A percentile compares a stretch with the other conserved stretches of the same genome.
Conservation (phyloP, 768 basidiomycete species). For the Omphalotus guepiniiformis region DNA sequence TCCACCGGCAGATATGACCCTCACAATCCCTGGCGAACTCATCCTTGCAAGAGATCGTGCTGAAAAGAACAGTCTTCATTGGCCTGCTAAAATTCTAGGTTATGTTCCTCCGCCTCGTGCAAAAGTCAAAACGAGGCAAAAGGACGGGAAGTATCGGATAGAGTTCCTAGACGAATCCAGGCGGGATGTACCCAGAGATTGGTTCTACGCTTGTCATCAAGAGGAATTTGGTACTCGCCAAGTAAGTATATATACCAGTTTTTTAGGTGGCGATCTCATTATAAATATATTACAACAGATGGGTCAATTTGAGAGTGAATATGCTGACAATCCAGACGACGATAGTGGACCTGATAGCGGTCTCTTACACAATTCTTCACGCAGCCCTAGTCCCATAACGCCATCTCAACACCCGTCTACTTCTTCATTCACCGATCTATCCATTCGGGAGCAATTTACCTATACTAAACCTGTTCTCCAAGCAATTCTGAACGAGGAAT, state of each 20-base stretch:
- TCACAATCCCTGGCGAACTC: constrained; percentile 65
- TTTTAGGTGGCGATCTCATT: neutral
- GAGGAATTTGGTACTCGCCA: constrained; percentile 60
- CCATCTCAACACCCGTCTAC: constrained; percentile 40
- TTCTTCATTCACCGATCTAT: constrained; percentile 41
- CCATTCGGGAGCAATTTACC: constrained; percentile 54
- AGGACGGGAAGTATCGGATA: constrained; percentile 44
- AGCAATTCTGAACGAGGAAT: constrained; percentile 54
- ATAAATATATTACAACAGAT: constrained; percentile 30
- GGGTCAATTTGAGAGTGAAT: constrained; percentile 49
- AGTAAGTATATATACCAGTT: constrained; percentile 26
- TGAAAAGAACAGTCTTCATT: constrained; percentile 38
- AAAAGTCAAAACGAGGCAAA: constrained; percentile 25
- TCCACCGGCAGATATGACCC: constrained; percentile 41
- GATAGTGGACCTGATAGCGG: constrained; percentile 15
- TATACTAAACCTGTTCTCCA: constrained; percentile 62
- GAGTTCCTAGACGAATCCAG: constrained; percentile 54
- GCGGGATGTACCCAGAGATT: constrained; percentile 38
- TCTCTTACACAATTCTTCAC: constrained; percentile 6
- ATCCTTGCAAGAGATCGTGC: constrained; percentile 48
- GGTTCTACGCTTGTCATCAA: constrained; percentile 57
- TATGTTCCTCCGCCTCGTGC: constrained; percentile 42
- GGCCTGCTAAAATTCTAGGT: constrained; percentile 61
- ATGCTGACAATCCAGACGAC: constrained; percentile 33
- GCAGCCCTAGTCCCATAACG: constrained; percentile 37